Conservation (phyloP, 2,329 filamentous ascomycete species). For the Pseudocercospora pini-densiflorae region DNA sequence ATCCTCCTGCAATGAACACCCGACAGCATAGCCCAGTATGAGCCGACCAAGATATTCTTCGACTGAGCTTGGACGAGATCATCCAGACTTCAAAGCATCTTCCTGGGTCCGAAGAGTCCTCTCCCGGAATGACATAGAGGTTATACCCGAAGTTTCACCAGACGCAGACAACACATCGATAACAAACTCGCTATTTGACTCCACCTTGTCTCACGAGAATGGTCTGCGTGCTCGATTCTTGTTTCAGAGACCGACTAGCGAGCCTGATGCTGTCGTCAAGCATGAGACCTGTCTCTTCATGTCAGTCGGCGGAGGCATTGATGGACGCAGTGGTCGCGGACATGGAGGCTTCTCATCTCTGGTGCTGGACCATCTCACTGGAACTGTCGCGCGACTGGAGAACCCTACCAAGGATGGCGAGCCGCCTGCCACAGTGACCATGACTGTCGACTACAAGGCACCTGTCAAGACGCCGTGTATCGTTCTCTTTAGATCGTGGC, state of each 20-base stretch:
- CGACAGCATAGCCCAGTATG: not conserved
- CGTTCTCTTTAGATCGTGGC: constrained; percentile 28
- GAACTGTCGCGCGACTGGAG: constrained; percentile 15
- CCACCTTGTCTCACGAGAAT: constrained; percentile 16
- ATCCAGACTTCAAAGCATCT: constrained; percentile 23
- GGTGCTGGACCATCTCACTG: constrained; percentile 29
- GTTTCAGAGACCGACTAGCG: constrained; percentile 24
- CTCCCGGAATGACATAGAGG: not conserved
- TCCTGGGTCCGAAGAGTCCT: constrained; percentile 23
- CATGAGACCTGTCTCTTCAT: constrained; percentile 29
- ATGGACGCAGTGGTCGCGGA: constrained; percentile 30
- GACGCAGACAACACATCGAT: not conserved
- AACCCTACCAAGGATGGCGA: not conserved
- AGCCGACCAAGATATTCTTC: constrained; percentile 1
- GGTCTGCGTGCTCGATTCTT: constrained; percentile 27
- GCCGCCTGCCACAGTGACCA: constrained; percentile 30
- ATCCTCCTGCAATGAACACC: not conserved
- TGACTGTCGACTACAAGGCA: constrained; percentile 32
- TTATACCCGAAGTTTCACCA: not conserved
- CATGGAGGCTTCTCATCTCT: constrained; percentile 32
- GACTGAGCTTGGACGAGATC: not conserved
- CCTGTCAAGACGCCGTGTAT: constrained; percentile 30
- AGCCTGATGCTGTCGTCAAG: constrained; percentile 22
- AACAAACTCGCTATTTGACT: constrained; percentile 26
- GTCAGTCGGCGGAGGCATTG: constrained; percentile 28